A percentile compares a stretch with the other conserved stretches of the same genome.
Conservation (phyloP, 2,329 filamentous ascomycete species). For the Xylaria digitata region DNA sequence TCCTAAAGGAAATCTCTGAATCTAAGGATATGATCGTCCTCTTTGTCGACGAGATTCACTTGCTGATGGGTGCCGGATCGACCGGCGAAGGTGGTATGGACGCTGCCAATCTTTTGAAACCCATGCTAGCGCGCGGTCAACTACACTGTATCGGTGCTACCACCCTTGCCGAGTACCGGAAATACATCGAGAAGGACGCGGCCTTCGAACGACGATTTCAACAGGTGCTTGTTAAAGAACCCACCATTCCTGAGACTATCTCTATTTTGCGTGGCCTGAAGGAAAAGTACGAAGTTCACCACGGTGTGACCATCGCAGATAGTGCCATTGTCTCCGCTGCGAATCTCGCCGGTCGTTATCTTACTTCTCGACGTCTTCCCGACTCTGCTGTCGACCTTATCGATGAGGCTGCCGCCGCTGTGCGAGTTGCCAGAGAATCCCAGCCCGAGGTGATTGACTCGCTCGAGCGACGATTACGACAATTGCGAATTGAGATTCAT, state of each 20-base stretch:
- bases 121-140: slow-evolving; percentile 96
- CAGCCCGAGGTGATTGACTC: slow-evolving; percentile 97
- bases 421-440: slow-evolving; percentile 93
- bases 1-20: slow-evolving; percentile 94
- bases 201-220: slow-evolving; percentile 99
- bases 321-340: slow-evolving; percentile 91
- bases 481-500: slow-evolving; percentile 97
- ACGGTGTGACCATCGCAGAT: slow-evolving; percentile 96
- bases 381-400: slow-evolving; percentile 97
- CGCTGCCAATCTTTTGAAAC: slow-evolving; percentile 95
- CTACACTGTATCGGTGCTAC: slow-evolving; percentile 98
- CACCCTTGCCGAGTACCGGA: slow-evolving; percentile 93
- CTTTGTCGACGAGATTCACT: slow-evolving; percentile 98
- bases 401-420: slow-evolving; percentile 96
- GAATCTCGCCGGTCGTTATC: slow-evolving; percentile 91
- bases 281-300: slow-evolving; percentile 97
- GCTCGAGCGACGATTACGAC: slow-evolving; percentile 87
- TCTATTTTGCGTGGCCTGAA: slow-evolving; percentile 99
- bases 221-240: slow-evolving; percentile 97
- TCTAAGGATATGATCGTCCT: slow-evolving; percentile 97
- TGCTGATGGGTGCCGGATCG: slow-evolving; percentile 96
- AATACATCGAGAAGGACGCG: slow-evolving; percentile 98
- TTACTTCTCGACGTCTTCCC: slow-evolving; percentile 88
- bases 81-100: slow-evolving; percentile 99
- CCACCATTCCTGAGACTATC: slow-evolving; percentile 86